phyloP scores from a whole-genome alignment of 495 filamentous ascomycete genomes.

The Tuber melanosporum region DNA sequence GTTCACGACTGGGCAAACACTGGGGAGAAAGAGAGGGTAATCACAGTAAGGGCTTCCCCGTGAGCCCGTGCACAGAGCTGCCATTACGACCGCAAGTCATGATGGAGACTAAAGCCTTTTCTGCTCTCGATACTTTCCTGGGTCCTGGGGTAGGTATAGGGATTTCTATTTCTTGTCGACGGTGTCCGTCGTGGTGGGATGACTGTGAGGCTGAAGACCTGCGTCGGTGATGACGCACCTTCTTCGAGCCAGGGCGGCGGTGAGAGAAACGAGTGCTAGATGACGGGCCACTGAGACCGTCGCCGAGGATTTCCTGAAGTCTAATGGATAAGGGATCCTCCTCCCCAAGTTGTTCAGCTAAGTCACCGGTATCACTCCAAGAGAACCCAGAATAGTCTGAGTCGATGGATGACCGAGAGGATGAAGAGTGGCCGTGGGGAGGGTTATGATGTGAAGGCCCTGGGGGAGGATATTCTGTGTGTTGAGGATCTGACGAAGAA shows the following conservation, averaged over 20 bases:
- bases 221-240: conserved; percentile 10
- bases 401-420: conserved; percentile 45
- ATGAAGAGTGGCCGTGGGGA: conserved; percentile 43
- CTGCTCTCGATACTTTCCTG: conserved; percentile 55
- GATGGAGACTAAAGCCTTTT: conserved; percentile 67
- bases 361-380: conserved; percentile 90
- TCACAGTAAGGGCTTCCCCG: conserved; percentile 91
- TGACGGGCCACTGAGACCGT: conserved; percentile 48
- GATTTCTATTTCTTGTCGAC: conserved; percentile 27
- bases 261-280: conserved; percentile 20
- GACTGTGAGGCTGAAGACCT: conserved; percentile 31
- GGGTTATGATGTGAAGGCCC: conserved; percentile 29
- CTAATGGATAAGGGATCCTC: conserved; percentile 69
- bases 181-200: conserved; percentile 15
- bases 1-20: background rate
- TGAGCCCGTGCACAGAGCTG: conserved; percentile 74
- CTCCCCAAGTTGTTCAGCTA: conserved; percentile 79
- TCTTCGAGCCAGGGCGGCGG: conserved; percentile 31
- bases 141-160: conserved; percentile 64
- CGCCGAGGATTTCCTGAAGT: conserved; percentile 58
- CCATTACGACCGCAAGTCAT: conserved; percentile 71
- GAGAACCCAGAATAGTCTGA: conserved; percentile 65
- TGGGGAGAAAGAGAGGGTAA: conserved; percentile 2
- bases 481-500: conserved; percentile 45
- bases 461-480: conserved; percentile 38